Conservation (phyloP, 1,284 basidiomycete species). For the Mycosarcoma mackinlayi region DNA sequence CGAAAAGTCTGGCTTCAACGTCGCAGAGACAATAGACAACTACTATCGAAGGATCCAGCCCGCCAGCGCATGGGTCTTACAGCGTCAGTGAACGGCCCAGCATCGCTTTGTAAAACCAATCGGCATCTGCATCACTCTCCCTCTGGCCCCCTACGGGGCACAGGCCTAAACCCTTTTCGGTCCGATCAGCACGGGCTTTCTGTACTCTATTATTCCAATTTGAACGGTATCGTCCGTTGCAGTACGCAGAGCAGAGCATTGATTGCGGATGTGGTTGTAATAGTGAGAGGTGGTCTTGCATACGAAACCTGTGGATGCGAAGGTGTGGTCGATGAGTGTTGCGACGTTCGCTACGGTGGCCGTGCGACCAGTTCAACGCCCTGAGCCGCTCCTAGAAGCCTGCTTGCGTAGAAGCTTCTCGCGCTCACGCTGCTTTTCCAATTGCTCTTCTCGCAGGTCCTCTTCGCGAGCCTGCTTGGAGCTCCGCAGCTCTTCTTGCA, state of each 20-base stretch:
- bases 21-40: constrained; percentile 55
- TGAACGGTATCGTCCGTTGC: constrained; percentile 3
- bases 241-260: not conserved
- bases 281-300: too few relatives aligned
- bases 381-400: constrained; percentile 11
- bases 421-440: constrained; percentile 43
- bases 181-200: not conserved
- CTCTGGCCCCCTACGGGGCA: too few relatives aligned
- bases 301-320: too few relatives aligned
- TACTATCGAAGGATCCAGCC: constrained; percentile 67
- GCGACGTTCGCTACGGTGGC: too few relatives aligned
- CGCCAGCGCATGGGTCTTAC: constrained; percentile 68
- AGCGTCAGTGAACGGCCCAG: constrained; percentile 25
- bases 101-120: not conserved
- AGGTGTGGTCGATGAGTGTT: too few relatives aligned
- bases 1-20: constrained; percentile 68
- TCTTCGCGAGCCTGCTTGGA: constrained; percentile 55
- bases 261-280: not conserved
- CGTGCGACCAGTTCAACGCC: too few relatives aligned
- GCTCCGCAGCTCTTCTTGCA: constrained; percentile 58
- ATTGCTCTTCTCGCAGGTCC: constrained; percentile 56
- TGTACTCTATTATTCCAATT: constrained; percentile 12
- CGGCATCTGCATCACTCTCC: not conserved
- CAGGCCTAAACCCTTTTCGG: not conserved
- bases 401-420: constrained; percentile 52